Conservation (phyloP, 2,329 filamentous ascomycete species). For the Exophiala sideris region DNA sequence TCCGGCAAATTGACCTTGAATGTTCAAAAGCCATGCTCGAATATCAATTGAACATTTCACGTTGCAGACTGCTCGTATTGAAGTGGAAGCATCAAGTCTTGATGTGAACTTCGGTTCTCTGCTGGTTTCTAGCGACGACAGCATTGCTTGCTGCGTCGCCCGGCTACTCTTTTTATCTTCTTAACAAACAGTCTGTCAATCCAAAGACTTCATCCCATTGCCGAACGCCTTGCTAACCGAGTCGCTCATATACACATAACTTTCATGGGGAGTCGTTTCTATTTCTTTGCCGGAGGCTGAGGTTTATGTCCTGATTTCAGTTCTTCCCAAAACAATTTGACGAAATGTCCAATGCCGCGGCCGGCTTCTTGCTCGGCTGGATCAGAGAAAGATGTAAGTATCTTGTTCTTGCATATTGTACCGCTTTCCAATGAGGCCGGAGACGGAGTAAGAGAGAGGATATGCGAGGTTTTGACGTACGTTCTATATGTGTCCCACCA, state of each 20-base stretch:
- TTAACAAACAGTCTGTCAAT: neutral
- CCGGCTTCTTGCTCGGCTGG: slow-evolving; percentile 17
- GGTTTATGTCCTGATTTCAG: slow-evolving; percentile 42
- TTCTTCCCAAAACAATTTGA: slow-evolving; percentile 42
- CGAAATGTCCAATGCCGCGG: slow-evolving; percentile 34
- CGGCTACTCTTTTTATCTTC: too few species aligned
- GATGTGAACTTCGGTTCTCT: too few species aligned
- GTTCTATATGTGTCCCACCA: slow-evolving; percentile 41
- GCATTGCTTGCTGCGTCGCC: too few species aligned
- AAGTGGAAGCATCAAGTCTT: too few species aligned
- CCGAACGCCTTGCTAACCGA: slow-evolving; percentile 4
- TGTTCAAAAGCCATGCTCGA: too few species aligned
- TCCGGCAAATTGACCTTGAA: too few species aligned
- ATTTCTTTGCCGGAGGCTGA: slow-evolving; percentile 25
- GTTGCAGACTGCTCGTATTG: too few species aligned
- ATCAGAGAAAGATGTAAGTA: neutral
- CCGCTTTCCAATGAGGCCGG: neutral
- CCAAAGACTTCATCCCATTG: neutral
- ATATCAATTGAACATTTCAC: too few species aligned
- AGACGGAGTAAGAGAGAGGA: neutral
- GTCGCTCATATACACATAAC: neutral
- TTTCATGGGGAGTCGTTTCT: neutral
- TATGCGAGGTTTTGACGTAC: slow-evolving; percentile 22
- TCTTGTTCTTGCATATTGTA: slow-evolving; percentile 4
- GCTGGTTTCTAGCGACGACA: too few species aligned